Evolutionary conservation across 208 protist genomes (phyloP), one percentile per base, ranked within the genome.

Genomic region (Tetramitus jugosus): DNA sequence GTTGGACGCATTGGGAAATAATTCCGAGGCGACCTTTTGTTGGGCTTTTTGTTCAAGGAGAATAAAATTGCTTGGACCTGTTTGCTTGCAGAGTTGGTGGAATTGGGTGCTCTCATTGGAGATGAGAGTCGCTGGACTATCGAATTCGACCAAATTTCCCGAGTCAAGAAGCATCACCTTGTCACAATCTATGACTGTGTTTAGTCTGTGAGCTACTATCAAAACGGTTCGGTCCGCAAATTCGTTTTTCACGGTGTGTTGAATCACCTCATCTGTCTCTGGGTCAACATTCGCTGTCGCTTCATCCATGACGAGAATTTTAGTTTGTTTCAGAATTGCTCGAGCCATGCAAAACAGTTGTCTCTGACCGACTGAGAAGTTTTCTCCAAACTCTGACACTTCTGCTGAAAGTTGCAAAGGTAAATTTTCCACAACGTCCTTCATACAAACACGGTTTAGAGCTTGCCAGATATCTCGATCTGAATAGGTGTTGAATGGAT

Each of bases 281-380:
- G 81, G 61, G 78, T 92, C 87, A 3, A 92, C 79, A 29, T 45
- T 53, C 1, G 88, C 80, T 3, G 89, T 92, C 14, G 89, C 87
- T 81, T 92, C 89, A 78, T 92, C 89, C 37, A 92, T 23, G 23
- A 92, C 45, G 13, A 90, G 43, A 8, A 91, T 86, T 60, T 76
- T 78, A 3, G 80, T 60, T 35, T 56, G 29, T 33, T 39, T 14
- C 13, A 85, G 56, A 20, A 85, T 68, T 4, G 79, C 13, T 40
- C 83, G 26, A 45, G 80, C 83, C 26, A 85, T n/a, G 8, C 76
- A 85, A 29, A 85, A 14, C 31, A 87, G 60, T 78, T 87, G 75
- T 49, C 64, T 29, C 17, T 87, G 45, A 42, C 82, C 82, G 1
- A 76, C 3, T 7, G n/a, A 49, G 45, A 88, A 84, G n/a, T 88